Evolutionary conservation across 345 rosid species (phyloP), one percentile per base, ranked within the genome.

Genomic region (Cardamine chenopodiifolia): DNA sequence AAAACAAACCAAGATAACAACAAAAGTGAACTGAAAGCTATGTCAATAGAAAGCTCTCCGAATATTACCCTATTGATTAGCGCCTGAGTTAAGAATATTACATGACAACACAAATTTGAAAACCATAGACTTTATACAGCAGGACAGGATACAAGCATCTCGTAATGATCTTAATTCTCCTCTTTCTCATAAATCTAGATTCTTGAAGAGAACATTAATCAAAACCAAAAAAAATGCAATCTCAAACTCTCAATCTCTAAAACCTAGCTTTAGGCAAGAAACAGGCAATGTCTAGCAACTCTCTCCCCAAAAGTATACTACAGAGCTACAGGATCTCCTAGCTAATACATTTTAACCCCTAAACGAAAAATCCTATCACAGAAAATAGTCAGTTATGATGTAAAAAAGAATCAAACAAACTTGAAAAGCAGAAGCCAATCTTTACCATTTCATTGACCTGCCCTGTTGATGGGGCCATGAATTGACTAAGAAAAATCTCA

Each of bases 381-480:
- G 22, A 53, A 2, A 34, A 48, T 9, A 73, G 8, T 23, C 4
- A 19, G 4, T 25, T 37, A 17, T 39, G 53, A 37, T 22, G 37
- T 34, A 5, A 48, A 8, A 48, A 4, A 72, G 14, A 70, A 35
- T 3, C 26, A 56, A 76, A 6, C 50, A 54, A 49, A 25, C 19
- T 25, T 11, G 63, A 55, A 49, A 68, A 40, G 62, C 61, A 67
- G 25, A 68, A 55, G 22, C 25, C 47, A 31, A 44, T 34, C 70
- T 60, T 82, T 86, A 95, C 99, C 91, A 66, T 67, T 58, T 81
- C 73, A 68, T 89, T 82, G 62, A 79, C 78, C 86, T 81, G 72
- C 64, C 88, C 81, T 18, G 84, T 85, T 20, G 70, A 81, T 18
- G 83, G 90, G 71, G 86, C 80, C 26, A 79, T 68, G 75, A 86